Evolutionary conservation across 164 flowering plant genomes (phyloP), one percentile per base, ranked within the genome.

Genomic region (Magnolia changhungtana): DNA sequence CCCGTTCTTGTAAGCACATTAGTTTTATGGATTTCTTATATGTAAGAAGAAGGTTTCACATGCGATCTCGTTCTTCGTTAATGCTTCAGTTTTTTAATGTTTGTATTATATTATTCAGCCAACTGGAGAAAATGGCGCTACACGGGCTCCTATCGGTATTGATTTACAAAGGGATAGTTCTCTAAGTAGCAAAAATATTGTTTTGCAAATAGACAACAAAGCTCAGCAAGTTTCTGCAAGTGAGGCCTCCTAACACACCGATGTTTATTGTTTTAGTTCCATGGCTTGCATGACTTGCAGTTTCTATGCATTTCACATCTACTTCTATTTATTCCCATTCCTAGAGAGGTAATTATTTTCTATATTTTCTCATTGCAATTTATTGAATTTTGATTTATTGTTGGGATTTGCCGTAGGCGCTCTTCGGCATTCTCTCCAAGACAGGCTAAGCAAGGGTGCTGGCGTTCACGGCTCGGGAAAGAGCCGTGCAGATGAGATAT

Each of bases 81-180:
- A 51, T 72, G 72, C 19, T 58, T 67, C 61, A 2, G 18, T 75
- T 63, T 67, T 29, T 24, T 49, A 31, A 50, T 55, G 23, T 37
- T 63, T 31, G 10, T 69, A 8, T 27, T 29, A 19, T 61, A 10
- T 37, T 37, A 37, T 76, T 59, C 88, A 96, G 99, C 99, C 99
- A 77, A 96, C 99, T 52, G 99, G 99, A 79, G 99, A 94, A 85
- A 92, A 93, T 88, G 99, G 99, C 75, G 99, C 99, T 50, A 96
- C 99, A 68, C 90, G 98, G 18, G 97, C 97, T 79, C 98, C 99
- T 21, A 96, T 96, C 75, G 76, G 89, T 81, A 85, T 96, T 80
- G 98, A 92, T 72, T 80, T 96, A 50, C 82, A 77, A 50, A 86
- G 92, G 76, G 99, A 96, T 80, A 73, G 80, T 61, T 88, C 98